phyloP scores from a whole-genome alignment of 768 basidiomycete genomes.

The Lenzites betulinus region DNA sequence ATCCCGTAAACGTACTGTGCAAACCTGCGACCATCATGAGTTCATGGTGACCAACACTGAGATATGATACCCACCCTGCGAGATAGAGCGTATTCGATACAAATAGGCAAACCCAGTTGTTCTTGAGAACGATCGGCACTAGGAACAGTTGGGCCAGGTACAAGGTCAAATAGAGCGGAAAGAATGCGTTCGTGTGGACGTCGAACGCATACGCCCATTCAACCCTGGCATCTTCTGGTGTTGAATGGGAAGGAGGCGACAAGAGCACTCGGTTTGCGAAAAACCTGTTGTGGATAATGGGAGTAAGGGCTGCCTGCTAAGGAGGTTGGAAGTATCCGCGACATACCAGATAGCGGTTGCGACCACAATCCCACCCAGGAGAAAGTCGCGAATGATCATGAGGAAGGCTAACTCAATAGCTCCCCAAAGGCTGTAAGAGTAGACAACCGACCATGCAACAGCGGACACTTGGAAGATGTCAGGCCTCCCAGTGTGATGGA shows the following conservation, averaged over 20 bases:
- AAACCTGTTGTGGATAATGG: constrained; percentile 46
- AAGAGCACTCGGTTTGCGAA: constrained; percentile 72
- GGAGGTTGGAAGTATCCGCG: not conserved
- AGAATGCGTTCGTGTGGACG: constrained; percentile 96
- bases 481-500: not conserved
- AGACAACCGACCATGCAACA: constrained; percentile 84
- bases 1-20: constrained; percentile 92
- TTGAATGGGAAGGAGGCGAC: constrained; percentile 71
- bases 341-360: constrained; percentile 78
- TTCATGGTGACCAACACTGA: not conserved
- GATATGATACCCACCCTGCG: constrained; percentile 61
- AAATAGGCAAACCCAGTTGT: constrained; percentile 93
- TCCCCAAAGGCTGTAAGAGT: constrained; percentile 59
- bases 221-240: constrained; percentile 68
- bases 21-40: constrained; percentile 47
- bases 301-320: not conserved
- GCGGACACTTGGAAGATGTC: constrained; percentile 61
- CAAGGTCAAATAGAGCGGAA: constrained; percentile 87
- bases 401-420: constrained; percentile 66
- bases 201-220: constrained; percentile 98
- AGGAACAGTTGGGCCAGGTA: constrained; percentile 89
- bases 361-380: constrained; percentile 71
- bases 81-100: constrained; percentile 92
- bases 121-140: constrained; percentile 76
- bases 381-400: constrained; percentile 90